Base-by-base conservation (phyloP, 495 filamentous ascomycete genomes). In the Penicillium diatomitis region DNA sequence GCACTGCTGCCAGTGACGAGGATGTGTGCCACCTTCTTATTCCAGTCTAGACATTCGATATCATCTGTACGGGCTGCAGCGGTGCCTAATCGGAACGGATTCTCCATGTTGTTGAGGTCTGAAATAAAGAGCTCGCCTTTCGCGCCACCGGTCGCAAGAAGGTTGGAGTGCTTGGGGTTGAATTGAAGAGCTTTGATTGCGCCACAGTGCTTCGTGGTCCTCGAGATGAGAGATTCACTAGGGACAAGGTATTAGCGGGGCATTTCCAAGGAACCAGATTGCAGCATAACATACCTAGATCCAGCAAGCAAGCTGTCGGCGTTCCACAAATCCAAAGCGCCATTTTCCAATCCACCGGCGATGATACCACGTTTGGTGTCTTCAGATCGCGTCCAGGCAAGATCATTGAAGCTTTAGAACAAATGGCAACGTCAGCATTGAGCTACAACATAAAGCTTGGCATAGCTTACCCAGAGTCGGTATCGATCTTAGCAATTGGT, bases 111-210 rank as follows among this genome's bases (percentile, higher is more conserved):
- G 68, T 90, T 88, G 46, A 97, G 72, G 62, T 99, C 90, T 66
- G 88, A 94, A 50, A 99, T 84, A 69, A 86, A 97, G 27, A 99
- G 82, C 78, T 99, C 92, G 59, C 94, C 92, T 67, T 96, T 95
- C 44, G 87, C 81, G 44, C 92, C 92, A 50, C 86, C 88, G 10
- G 90, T 95, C 44, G 91, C 92, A 50, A 99, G 76, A 42, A 99
- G 81, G 56, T 95, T 89, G 10, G 88, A 84, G 58, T 87, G 81
- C 66, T 86, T 81, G n/a, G 90, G 88, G 71, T 99, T 99, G 77
- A 97, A 99, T 67, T 99, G 90, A 29, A 99, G 78, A 6, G 91
- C 81, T 71, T 96, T 96, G 67, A 96, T 90, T 31, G 94, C 81
- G 11, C 91, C 92, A 35, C 78, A 86, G 63, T 99, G 92, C 67